phyloP scores from a whole-genome alignment of 2,329 filamentous ascomycete genomes.

The Fusarium pseudocircinatum region DNA sequence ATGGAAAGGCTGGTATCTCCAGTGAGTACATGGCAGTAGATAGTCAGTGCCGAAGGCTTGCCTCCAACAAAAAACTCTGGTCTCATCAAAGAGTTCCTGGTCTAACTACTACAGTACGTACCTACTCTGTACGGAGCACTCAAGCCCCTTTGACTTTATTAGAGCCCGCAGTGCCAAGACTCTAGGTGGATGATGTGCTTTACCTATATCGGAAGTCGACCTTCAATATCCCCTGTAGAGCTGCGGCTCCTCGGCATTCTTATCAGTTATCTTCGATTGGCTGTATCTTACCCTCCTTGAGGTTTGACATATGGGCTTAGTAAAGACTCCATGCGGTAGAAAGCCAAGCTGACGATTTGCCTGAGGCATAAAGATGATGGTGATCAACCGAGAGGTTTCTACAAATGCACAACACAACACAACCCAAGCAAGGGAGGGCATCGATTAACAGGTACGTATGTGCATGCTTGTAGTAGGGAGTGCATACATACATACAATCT shows the following conservation, averaged over 20 bases:
- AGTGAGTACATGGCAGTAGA: neutral
- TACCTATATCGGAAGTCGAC: slow-evolving; percentile 38
- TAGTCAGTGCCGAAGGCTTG: neutral
- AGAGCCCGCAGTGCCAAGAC: slow-evolving; percentile 17
- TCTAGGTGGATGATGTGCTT: slow-evolving; percentile 22
- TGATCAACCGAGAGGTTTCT: slow-evolving; percentile 7
- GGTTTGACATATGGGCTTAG: slow-evolving; percentile 16
- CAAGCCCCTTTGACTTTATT: neutral
- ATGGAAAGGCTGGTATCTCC: neutral
- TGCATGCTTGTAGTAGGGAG: neutral
- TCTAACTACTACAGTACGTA: neutral
- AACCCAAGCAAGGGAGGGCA: neutral
- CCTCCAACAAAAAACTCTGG: neutral
- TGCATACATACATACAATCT: neutral
- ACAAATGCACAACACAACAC: slow-evolving; percentile 22
- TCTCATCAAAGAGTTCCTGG: neutral
- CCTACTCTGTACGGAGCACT: no score
- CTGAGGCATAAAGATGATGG: slow-evolving; percentile 15
- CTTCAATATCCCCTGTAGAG: slow-evolving; percentile 20
- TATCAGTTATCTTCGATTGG: slow-evolving; percentile 31
- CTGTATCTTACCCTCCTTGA: slow-evolving; percentile 2
- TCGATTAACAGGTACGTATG: slow-evolving; percentile 6
- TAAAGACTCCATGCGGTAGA: neutral
- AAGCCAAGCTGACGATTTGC: neutral
- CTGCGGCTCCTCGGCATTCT: slow-evolving; percentile 35